Evolutionary conservation across 257 asterid genomes (phyloP).

Genomic region (Plantago major): DNA sequence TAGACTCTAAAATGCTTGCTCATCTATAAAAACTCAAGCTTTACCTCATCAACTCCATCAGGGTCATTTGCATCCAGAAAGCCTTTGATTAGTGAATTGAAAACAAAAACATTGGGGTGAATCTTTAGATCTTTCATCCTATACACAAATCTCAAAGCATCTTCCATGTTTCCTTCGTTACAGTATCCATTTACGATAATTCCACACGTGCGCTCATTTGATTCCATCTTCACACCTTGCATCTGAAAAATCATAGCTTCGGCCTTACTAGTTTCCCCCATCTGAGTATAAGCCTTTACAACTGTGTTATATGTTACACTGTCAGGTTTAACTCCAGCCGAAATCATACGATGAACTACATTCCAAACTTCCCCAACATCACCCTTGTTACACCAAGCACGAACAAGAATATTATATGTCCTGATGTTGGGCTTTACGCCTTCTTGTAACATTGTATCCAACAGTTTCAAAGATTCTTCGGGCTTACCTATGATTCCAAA

Average conservation of each 20-base stretch:
- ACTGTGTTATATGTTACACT: conserved; percentile 75
- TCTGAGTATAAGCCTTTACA: conserved; percentile 74
- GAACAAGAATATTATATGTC: conserved; percentile 77
- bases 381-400: conserved; percentile 80
- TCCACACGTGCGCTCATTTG: conserved; percentile 81
- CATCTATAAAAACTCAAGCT: conserved; percentile 1
- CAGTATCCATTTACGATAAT: conserved; percentile 81
- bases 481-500: conserved; percentile 79
- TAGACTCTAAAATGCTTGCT: neutral
- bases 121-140: conserved; percentile 76
- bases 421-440: conserved; percentile 71
- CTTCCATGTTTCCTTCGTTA: conserved; percentile 71
- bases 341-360: conserved; percentile 55
- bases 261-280: conserved; percentile 60
- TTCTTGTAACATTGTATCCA: conserved; percentile 54
- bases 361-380: conserved; percentile 66
- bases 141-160: conserved; percentile 68
- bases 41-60: conserved; percentile 87
- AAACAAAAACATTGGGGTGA: conserved; percentile 71
- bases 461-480: conserved; percentile 69
- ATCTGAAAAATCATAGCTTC: conserved; percentile 66
- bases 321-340: conserved; percentile 70
- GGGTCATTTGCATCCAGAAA: conserved; percentile 50
- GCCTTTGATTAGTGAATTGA: conserved; percentile 82
- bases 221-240: conserved; percentile 54